Base-by-base conservation (phyloP, 495 filamentous ascomycete species). In the Bryoglossum gracile region DNA sequence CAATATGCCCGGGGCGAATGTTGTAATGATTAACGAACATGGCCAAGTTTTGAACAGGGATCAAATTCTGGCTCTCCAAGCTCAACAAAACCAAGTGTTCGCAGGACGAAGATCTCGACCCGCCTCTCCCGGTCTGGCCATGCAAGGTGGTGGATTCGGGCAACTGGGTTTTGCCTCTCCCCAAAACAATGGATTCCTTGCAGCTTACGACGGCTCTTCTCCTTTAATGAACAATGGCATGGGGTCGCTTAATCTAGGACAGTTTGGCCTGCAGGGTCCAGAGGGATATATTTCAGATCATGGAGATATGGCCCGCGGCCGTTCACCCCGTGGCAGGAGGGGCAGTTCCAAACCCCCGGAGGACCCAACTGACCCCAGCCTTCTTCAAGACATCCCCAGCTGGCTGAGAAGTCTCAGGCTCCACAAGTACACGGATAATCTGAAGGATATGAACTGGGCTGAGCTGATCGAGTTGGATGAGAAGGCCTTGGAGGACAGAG, bases 361-460 rank as follows among this genome's bases (percentile, higher is more conserved):
- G 71, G 92, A 98, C 61, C 92, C 92, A 8, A 96, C 91, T 10
- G 94, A 98, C 63, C 84, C 86, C 8, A 78, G 72, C 36, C 78
- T 98, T 54, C 73, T 98, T 64, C 87, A 94, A 71, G 92, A 98
- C 62, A 95, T 98, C 56, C 90, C 94, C 54, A 82, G 78, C 64
- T 98, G 92, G 92, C 74, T 98, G 62, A 82, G 92, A 68, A 96
- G 87, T 64, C 73, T 97, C 60, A 82, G 92, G 50, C 72, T 98
- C 56, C 92, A 98, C 71, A 98, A 98, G 71, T 98, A 98, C 67
- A 98, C 92, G 28, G 92, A 98, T 54, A 90, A 97, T 62, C 69
- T 98, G 58, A 98, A 97, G 68, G 89, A 95, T 63, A 76, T 97
- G 65, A 87, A 91, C 55, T 98, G 92, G 92, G 84, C 78, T n/a